These are phyloP conservation scores for Lolium rigidum DNA, from an alignment of 176 grass and related monocot genomes.

Conservation along the genomic window DNA sequence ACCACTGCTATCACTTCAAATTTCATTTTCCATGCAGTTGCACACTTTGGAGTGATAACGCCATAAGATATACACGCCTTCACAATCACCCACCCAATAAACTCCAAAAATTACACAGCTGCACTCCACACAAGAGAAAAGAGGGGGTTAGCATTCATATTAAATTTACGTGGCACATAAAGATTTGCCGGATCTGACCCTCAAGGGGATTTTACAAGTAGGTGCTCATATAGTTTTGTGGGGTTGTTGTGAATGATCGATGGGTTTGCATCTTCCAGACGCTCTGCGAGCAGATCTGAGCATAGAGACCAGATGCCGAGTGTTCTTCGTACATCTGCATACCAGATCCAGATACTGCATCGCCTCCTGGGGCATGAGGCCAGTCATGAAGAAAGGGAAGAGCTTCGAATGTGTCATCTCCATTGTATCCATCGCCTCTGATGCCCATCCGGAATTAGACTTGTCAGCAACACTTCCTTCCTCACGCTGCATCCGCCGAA, in stretches of 20 bases:
- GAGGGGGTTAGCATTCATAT: conserved; percentile 56
- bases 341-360: conserved; percentile 81
- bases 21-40: conserved; percentile 27
- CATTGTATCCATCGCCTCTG: conserved; percentile 57
- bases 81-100: conserved; percentile 40
- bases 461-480: conserved; percentile 61
- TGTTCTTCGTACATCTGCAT: conserved; percentile 63
- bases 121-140: conserved; percentile 53
- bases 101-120: conserved; percentile 56
- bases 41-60: conserved; percentile 33
- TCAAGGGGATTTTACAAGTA: conserved; percentile 65
- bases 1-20: conserved; percentile 38
- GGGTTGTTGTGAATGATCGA: conserved; percentile 65
- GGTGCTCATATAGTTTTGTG: conserved; percentile 54
- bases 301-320: conserved; percentile 63
- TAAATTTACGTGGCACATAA: conserved; percentile 32
- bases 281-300: conserved; percentile 62
- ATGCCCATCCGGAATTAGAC: conserved; percentile 64
- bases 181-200: conserved; percentile 1
- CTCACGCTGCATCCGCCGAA: conserved; percentile 64
- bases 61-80: conserved; percentile 53
- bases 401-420: conserved; percentile 87
- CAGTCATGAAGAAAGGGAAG: conserved; percentile 94
- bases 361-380: conserved; percentile 86
- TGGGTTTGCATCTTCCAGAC: conserved; percentile 62